Evolutionary conservation across 2,329 filamentous ascomycete species (phyloP), one percentile per base, ranked within the genome.

Genomic region (Fusarium lateritium): DNA sequence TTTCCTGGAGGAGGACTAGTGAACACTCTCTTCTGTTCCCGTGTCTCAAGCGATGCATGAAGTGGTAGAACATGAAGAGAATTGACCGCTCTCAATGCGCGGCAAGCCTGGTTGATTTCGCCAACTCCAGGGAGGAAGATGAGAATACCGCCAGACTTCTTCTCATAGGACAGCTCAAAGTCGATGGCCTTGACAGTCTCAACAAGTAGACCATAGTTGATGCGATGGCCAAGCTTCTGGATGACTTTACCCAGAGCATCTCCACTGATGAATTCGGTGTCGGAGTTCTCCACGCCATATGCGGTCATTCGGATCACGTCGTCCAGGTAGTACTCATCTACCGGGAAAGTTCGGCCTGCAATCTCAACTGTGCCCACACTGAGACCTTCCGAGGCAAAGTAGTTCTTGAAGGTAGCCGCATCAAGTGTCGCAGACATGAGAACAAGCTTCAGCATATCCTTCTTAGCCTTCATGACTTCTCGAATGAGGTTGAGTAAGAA

Each of bases 371-470:
- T 97, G 24, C 67, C 67, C 13, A 70, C 67, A 22, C 45, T 71
- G 3, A 98, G 87, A 0, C 94, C 95, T 1, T 96, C 76, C 92
- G 88, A 0, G 92, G 94, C 75, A 98, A 93, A 76, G 51, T 70
- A 70, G 46, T 53, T 65, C 34, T 56, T 53, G 11, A 70, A 70
- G 15, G 98, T 95, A 9, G 94, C 92, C 36, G 98, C 93, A 65
- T 94, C 87, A 38, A 99, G 84, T 5, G 96, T 99, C 42, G 96
- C 96, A 60, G 95, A 98, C 97, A 99, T 99, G 80, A 99, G 97
- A 64, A 99, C 89, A 10, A 99, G 86, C 80, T 98, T 99, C 52
- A 99, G 80, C 88, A 58, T 91, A 87, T 65, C 96, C 88, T 60
- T 98, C 82, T 72, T 94, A 19, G 54, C 97, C 92, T 93, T 53